Conservation (phyloP, 768 basidiomycete genomes). For the Lactarius trivialis region DNA sequence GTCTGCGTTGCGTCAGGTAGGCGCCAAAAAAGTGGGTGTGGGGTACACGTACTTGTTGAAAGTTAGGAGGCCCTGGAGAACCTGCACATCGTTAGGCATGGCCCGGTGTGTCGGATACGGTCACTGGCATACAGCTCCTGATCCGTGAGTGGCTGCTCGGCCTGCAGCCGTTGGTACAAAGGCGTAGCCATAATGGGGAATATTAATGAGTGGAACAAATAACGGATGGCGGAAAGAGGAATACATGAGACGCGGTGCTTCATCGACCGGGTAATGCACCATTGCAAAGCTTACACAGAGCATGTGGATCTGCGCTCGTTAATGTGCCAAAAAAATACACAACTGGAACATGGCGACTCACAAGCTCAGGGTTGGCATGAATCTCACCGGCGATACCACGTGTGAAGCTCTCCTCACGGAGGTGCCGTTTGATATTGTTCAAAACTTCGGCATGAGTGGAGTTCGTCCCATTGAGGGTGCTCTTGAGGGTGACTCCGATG, state of each 20-base stretch:
- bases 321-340: not conserved
- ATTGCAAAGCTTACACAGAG: slow-evolving; percentile 98
- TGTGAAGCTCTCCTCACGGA: slow-evolving; percentile 98
- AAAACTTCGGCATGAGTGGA: slow-evolving; percentile 88
- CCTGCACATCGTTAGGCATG: slow-evolving; percentile 85
- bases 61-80: slow-evolving; percentile 88
- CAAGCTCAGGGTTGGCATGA: slow-evolving; percentile 79
- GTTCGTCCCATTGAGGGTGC: slow-evolving; percentile 83
- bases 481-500: slow-evolving; percentile 81
- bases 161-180: slow-evolving; percentile 91
- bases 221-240: slow-evolving; percentile 22
- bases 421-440: slow-evolving; percentile 89
- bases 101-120: slow-evolving; percentile 77
- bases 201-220: not conserved
- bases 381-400: slow-evolving; percentile 88
- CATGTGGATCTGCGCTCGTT: slow-evolving; percentile 58
- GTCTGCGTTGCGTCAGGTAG: slow-evolving; percentile 34
- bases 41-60: slow-evolving; percentile 76
- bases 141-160: slow-evolving; percentile 75
- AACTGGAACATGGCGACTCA: slow-evolving; percentile 34
- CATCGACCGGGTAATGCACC: slow-evolving; percentile 76
- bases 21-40: not conserved
- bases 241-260: slow-evolving; percentile 58
- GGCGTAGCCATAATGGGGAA: slow-evolving; percentile 68
- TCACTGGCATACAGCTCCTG: slow-evolving; percentile 82